Conservation (phyloP, 805 yeast genomes). For the Tetrapisispora pingtungensis region DNA sequence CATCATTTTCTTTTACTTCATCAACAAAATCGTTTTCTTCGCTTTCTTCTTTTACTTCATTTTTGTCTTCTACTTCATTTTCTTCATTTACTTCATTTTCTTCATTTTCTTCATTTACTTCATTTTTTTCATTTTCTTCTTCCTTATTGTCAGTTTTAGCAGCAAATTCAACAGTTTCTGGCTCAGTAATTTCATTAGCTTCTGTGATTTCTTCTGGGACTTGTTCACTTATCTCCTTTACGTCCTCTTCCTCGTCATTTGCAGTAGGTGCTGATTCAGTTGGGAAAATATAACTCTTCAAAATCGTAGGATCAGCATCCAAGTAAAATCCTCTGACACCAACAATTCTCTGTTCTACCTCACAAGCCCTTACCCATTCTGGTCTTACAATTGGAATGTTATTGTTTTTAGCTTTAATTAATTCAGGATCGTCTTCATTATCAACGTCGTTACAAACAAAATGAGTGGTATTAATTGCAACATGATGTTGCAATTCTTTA, state of each 20-base stretch:
- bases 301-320: conserved; percentile 39
- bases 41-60: background rate
- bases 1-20: background rate
- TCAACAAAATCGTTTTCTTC: background rate
- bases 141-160: background rate
- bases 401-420: conserved; percentile 66
- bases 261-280: background rate
- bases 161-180: background rate
- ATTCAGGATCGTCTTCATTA: conserved; percentile 37
- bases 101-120: conserved; percentile 1
- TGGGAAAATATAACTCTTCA: conserved; percentile 37
- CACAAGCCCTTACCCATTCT: conserved; percentile 95
- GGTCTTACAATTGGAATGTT: conserved; percentile 93
- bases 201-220: background rate
- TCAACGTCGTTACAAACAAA: conserved; percentile 44
- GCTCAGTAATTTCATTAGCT: background rate
- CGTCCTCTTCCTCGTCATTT: background rate
- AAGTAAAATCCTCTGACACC: conserved; percentile 85
- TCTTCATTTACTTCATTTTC: background rate
- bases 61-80: background rate
- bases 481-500: conserved; percentile 60
- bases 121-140: background rate
- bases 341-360: conserved; percentile 74
- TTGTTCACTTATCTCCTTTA: background rate
- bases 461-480: conserved; percentile 88